Evolutionary conservation across 768 basidiomycete genomes (phyloP).

Genomic region (Boletellus emodensis): DNA sequence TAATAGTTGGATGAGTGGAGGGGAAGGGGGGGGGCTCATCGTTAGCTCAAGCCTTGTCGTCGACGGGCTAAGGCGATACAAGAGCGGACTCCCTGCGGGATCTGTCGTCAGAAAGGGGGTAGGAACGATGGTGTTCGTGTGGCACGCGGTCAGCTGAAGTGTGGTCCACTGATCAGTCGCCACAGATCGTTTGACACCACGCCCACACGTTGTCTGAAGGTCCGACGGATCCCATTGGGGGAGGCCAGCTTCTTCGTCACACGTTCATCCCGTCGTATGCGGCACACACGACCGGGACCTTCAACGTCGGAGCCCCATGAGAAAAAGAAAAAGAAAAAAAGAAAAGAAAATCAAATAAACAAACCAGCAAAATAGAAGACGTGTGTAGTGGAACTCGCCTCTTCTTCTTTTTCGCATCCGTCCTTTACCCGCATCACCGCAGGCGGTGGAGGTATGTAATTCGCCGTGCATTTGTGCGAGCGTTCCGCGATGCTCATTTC

Average conservation of each 20-base stretch:
- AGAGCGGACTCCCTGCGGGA: background rate
- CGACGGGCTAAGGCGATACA: constrained; percentile 1
- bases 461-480: constrained; percentile 3
- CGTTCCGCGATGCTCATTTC: constrained; percentile 24
- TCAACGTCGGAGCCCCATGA: background rate
- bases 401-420: constrained; percentile 6
- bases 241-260: constrained; percentile 2
- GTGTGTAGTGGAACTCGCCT: background rate
- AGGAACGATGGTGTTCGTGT: background rate
- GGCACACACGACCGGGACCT: background rate
- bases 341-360: background rate
- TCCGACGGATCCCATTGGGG: background rate
- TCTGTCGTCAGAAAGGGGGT: background rate
- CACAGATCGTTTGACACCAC: background rate
- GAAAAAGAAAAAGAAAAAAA: background rate
- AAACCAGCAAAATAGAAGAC: constrained; percentile 5
- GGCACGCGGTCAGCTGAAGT: background rate
- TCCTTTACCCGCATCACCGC: constrained; percentile 11
- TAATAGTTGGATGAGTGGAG: background rate
- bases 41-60: too few species aligned
- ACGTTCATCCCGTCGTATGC: constrained; percentile 11
- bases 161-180: background rate
- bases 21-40: too few species aligned
- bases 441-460: constrained; percentile 2
- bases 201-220: background rate